Conservation (phyloP, 768 basidiomycete species). For the Boletus rufocinnamomeus region DNA sequence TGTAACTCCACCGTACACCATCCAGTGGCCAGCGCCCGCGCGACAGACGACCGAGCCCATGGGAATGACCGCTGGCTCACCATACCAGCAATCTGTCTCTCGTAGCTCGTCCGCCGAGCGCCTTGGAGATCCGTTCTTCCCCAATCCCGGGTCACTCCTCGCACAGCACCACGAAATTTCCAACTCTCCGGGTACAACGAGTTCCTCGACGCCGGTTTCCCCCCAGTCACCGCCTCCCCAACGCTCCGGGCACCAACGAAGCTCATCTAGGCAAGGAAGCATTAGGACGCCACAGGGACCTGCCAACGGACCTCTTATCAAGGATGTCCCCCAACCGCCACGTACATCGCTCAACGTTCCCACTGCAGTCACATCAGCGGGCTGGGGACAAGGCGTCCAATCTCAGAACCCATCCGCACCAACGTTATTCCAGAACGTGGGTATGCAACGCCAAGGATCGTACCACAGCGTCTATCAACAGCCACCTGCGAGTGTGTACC, state of each 20-base stretch:
- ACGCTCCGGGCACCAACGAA: conserved; percentile 15
- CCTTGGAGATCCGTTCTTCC: conserved; percentile 13
- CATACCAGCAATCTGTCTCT: conserved; percentile 14
- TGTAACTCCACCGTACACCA: conserved; percentile 26
- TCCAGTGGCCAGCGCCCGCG: conserved; percentile 28
- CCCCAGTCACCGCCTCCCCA: conserved; percentile 21
- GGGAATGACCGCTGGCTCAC: not conserved
- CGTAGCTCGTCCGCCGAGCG: conserved; percentile 28
- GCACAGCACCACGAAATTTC: conserved; percentile 7
- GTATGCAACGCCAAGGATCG: conserved; percentile 25
- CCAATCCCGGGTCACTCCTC: conserved; percentile 12
- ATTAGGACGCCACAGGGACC: conserved; percentile 18
- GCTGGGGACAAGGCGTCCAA: conserved; percentile 11
- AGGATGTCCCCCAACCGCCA: conserved; percentile 23
- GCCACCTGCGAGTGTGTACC: conserved; percentile 8
- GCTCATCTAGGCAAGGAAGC: conserved; percentile 24
- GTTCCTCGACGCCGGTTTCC: conserved; percentile 20
- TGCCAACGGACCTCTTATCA: conserved; percentile 16
- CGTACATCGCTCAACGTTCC: conserved; percentile 18
- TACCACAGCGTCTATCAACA: conserved; percentile 16
- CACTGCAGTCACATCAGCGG: conserved; percentile 4
- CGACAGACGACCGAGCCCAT: conserved; percentile 25
- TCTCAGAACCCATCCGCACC: conserved; percentile 6
- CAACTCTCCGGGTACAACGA: conserved; percentile 5
- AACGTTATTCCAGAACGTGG: conserved; percentile 6